A percentile compares a stretch with the other conserved stretches of the same genome.
Conservation (phyloP, 2,329 filamentous ascomycete species). For the Cladosporium oxysporum region DNA sequence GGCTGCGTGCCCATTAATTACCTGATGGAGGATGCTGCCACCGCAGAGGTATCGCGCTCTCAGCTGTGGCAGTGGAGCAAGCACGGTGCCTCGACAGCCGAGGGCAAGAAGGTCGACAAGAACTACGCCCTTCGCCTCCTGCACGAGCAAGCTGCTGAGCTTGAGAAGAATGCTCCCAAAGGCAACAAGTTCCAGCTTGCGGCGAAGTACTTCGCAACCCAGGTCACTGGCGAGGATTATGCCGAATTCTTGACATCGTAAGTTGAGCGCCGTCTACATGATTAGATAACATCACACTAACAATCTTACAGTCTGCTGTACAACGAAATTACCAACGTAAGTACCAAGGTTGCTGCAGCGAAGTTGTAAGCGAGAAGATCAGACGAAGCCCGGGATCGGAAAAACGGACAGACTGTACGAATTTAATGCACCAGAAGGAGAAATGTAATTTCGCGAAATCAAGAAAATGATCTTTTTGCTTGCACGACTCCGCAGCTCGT, state of each 20-base stretch:
- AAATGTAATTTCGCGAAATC: slow-evolving; percentile 3
- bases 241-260: slow-evolving; percentile 90
- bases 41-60: slow-evolving; percentile 89
- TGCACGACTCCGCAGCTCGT: not conserved
- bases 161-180: slow-evolving; percentile 73
- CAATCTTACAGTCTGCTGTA: slow-evolving; percentile 67
- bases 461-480: not conserved
- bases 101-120: slow-evolving; percentile 93
- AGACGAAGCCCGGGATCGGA: not conserved
- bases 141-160: slow-evolving; percentile 77
- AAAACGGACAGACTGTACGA: slow-evolving; percentile 20
- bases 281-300: slow-evolving; percentile 28
- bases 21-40: slow-evolving; percentile 97
- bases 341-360: slow-evolving; percentile 58
- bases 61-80: slow-evolving; percentile 97
- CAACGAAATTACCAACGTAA: slow-evolving; percentile 80
- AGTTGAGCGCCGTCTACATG: slow-evolving; percentile 41
- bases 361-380: slow-evolving; percentile 39
- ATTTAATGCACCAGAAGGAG: not conserved
- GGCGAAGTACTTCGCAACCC: slow-evolving; percentile 85
- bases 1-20: slow-evolving; percentile 98
- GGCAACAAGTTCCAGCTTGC: slow-evolving; percentile 92
- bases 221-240: slow-evolving; percentile 97
- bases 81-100: slow-evolving; percentile 71
- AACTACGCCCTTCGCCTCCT: slow-evolving; percentile 83